Percentiles rank a stretch among this genome's conserved stretches.
Conservation (phyloP, 2,329 filamentous ascomycete genomes). For the Graphiopsis chlorocephala region DNA sequence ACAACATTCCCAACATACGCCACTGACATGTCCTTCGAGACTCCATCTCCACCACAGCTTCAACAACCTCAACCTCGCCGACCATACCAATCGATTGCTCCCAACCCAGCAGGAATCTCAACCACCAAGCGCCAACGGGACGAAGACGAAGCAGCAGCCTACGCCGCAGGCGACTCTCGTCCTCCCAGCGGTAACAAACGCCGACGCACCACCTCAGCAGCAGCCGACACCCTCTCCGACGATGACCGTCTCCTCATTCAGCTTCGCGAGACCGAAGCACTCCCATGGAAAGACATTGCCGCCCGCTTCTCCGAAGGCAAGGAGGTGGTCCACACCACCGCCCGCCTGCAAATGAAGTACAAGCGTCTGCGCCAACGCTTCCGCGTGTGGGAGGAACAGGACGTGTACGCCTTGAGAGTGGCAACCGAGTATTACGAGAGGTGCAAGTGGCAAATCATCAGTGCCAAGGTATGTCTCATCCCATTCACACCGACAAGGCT, state of each 20-base stretch:
- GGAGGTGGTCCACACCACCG: constrained; percentile 50
- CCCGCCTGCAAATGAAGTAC: constrained; percentile 55
- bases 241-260: constrained; percentile 51
- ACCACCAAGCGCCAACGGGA: constrained; percentile 39
- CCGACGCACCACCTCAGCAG: constrained; percentile 40
- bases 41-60: constrained; percentile 30
- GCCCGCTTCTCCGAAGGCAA: constrained; percentile 49
- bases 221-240: constrained; percentile 45
- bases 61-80: constrained; percentile 40
- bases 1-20: constrained; percentile 29
- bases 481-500: neutral
- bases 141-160: constrained; percentile 37
- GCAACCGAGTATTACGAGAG: constrained; percentile 54
- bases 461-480: constrained; percentile 43
- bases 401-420: constrained; percentile 48
- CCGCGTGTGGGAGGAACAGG: constrained; percentile 51
- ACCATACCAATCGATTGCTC: constrained; percentile 44
- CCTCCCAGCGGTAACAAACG: constrained; percentile 32
- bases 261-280: constrained; percentile 51
- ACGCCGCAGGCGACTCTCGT: constrained; percentile 21
- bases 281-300: constrained; percentile 56
- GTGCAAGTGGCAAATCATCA: constrained; percentile 54
- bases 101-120: constrained; percentile 38
- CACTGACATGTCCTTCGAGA: constrained; percentile 26
- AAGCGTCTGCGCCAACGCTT: constrained; percentile 52